phyloP scores from a whole-genome alignment of 2,329 filamentous ascomycete species.

The Colletotrichum gigasporum region DNA sequence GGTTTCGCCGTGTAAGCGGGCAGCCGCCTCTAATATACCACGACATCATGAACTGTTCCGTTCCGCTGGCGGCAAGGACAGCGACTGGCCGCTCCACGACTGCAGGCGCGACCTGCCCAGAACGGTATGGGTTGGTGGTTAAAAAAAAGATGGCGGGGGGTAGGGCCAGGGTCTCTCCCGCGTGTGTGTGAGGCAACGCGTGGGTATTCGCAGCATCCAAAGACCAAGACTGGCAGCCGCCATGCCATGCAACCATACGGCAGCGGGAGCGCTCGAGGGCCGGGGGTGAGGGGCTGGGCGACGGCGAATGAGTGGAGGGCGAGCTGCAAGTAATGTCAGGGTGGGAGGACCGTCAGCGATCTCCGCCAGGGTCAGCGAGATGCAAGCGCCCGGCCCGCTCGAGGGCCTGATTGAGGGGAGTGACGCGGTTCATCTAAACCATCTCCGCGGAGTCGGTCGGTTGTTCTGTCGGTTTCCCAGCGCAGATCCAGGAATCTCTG shows the following conservation, averaged over 20 bases:
- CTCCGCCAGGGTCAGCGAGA: constrained; percentile 19
- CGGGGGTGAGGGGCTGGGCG: neutral
- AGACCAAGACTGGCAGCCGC: constrained; percentile 26
- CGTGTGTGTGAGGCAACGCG: constrained; percentile 23
- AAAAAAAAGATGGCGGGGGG: constrained; percentile 9
- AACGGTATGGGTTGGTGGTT: neutral
- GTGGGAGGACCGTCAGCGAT: constrained; percentile 19
- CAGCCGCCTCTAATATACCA: constrained; percentile 29
- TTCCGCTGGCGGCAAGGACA: constrained; percentile 9
- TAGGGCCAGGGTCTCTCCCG: neutral
- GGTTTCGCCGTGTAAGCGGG: neutral
- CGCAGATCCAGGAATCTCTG: too few species aligned
- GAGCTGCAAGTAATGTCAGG: constrained; percentile 24
- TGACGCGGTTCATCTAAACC: neutral
- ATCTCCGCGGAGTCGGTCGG: too few species aligned
- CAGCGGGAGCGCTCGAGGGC: neutral
- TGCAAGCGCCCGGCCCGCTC: constrained; percentile 32
- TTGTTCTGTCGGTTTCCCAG: too few species aligned
- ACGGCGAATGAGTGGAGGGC: constrained; percentile 19
- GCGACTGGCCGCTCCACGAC: neutral
- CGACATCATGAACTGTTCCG: neutral
- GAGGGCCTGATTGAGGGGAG: neutral
- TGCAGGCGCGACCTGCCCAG: neutral
- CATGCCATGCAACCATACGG: constrained; percentile 21
- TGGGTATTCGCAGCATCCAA: constrained; percentile 19